A percentile compares a stretch with the other conserved stretches of the same genome.
phyloP scores from a whole-genome alignment of 2,329 filamentous ascomycete genomes.

The Fonsecaea erecta region DNA sequence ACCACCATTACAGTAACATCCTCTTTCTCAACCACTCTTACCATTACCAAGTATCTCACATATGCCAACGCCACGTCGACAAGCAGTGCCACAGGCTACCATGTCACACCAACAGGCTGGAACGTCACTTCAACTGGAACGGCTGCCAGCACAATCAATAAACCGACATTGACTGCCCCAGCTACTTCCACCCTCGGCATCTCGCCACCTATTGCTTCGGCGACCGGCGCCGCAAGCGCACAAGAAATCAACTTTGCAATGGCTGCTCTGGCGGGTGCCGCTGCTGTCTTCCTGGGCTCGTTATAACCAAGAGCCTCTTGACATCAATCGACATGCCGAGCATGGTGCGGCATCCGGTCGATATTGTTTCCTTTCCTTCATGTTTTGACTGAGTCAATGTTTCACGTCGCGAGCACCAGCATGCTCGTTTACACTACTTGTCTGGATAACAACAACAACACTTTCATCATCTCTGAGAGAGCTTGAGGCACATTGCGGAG shows the following conservation, averaged over 20 bases:
- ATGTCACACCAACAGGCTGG: constrained; percentile 18
- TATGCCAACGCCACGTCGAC: constrained; percentile 27
- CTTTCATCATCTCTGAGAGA: constrained; percentile 31
- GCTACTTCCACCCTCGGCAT: constrained; percentile 15
- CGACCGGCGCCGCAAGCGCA: constrained; percentile 29
- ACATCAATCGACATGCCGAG: constrained; percentile 17
- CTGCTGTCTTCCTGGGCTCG: constrained; percentile 31
- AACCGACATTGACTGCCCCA: constrained; percentile 22
- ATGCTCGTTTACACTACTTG: constrained; percentile 20
- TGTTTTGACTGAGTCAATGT: constrained; percentile 33
- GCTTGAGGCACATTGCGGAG: constrained; percentile 18
- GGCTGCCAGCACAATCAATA: constrained; percentile 19
- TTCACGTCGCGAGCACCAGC: constrained; percentile 29
- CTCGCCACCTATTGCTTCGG: constrained; percentile 29
- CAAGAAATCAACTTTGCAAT: constrained; percentile 31
- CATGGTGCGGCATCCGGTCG: constrained; percentile 15
- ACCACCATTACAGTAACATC: constrained; percentile 29
- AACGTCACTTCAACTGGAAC: constrained; percentile 17
- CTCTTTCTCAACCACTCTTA: constrained; percentile 31
- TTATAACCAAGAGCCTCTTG: constrained; percentile 21
- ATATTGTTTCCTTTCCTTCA: constrained; percentile 18
- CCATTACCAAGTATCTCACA: constrained; percentile 33
- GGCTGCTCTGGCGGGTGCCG: constrained; percentile 35
- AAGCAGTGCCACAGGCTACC: constrained; percentile 14
- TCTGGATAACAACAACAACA: constrained; percentile 18